Base-by-base conservation (phyloP, 176 grass and related monocot genomes). In the Bolboschoenus planiculmis region DNA sequence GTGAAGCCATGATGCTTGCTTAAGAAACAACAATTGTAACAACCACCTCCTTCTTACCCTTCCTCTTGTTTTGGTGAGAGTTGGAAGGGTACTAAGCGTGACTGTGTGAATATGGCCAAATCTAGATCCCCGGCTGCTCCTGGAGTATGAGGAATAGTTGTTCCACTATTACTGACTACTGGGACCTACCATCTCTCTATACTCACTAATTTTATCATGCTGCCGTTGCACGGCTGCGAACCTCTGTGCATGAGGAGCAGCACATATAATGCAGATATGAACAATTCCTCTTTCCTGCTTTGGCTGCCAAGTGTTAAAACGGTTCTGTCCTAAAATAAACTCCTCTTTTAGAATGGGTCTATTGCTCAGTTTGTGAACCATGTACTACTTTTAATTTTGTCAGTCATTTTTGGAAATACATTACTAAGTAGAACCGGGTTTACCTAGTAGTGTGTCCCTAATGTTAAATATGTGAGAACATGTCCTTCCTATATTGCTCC, bases 291-390 rank as follows among this genome's bases (percentile, higher is more conserved):
- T 82, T 82, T 82, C n/a, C 59, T 65, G 39, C 36, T 62, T 82
- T 64, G 39, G 56, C 10, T 65, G 79, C 57, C 79, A 82, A 82
- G 79, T 82, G 79, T 82, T 63, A 60, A 64, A 63, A 46, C 23
- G 37, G 36, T 82, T 64, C 16, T 65, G 37, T 82, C 58, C 3
- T 39, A 63, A 7, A 62, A 63, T 44, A 63, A 65, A 43, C 56
- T 60, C 11, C 40, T 30, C 27, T 39, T 9, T 18, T 65, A 64
- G 39, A 82, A 64, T 10, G 23, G 27, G 79, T 8, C 57, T 82
- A 82, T 26, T 31, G 13, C 79, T 44, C 56, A 82, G 26, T 62
- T 82, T 40, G 58, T 63, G 37, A 65, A 82, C 79, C 79, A 43
- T 44, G 55, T 62, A 76, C 72, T 76, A 50, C 57, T 43, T 53